Conservation (phyloP, 2,329 filamentous ascomycete species). For the Fusarium sp. region DNA sequence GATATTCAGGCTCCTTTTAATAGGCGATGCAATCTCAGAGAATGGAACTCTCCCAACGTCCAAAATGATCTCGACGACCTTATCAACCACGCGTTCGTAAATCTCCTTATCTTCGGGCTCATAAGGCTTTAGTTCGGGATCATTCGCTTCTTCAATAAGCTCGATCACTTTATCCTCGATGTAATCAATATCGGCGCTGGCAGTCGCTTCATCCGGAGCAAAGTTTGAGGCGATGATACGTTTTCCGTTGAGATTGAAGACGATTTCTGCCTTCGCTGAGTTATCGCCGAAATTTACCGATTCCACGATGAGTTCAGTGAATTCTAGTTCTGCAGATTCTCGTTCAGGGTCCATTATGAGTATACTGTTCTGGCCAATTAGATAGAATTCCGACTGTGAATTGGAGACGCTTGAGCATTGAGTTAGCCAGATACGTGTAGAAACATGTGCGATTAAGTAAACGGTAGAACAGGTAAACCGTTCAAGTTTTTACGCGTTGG, state of each 20-base stretch:
- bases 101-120: no score
- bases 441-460: no score
- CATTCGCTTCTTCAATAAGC: background rate
- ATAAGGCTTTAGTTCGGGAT: no score
- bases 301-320: background rate
- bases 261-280: background rate
- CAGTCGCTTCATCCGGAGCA: accelerated
- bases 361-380: no score
- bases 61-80: background rate
- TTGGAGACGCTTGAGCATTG: no score
- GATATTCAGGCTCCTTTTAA: background rate
- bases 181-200: background rate
- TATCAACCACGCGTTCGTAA: background rate
- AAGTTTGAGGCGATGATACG: background rate
- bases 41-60: background rate
- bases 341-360: no score
- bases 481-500: no score
- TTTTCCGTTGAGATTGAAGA: background rate
- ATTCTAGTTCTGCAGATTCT: no score
- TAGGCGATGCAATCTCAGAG: background rate
- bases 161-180: background rate
- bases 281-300: accelerated
- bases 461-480: no score
- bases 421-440: no score
- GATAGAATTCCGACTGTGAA: no score